A percentile compares a stretch with the other conserved stretches of the same genome.
Conservation (phyloP, 2,329 filamentous ascomycete species). For the Trichoderma arundinaceum region DNA sequence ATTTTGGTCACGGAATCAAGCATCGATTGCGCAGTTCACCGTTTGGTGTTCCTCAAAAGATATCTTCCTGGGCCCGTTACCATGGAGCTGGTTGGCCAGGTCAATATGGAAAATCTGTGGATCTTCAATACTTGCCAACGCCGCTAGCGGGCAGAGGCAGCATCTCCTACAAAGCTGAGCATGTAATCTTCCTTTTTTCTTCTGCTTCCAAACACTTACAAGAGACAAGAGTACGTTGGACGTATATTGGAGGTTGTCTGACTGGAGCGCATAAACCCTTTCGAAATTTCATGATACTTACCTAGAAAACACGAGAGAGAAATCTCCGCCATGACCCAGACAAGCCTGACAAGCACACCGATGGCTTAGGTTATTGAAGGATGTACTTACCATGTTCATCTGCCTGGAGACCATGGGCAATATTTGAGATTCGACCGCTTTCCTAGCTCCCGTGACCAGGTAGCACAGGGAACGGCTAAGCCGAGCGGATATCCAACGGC, state of each 20-base stretch:
- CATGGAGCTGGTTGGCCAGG: slow-evolving; percentile 7
- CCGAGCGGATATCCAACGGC: slow-evolving; percentile 15
- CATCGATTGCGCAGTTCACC: slow-evolving; percentile 26
- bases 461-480: slow-evolving; percentile 11
- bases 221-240: not conserved
- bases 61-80: not conserved
- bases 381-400: not conserved
- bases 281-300: not conserved
- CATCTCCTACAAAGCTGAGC: not conserved
- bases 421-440: slow-evolving; percentile 9
- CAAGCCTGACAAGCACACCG: not conserved
- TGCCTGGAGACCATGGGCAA: not conserved
- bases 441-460: slow-evolving; percentile 20
- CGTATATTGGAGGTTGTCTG: not conserved
- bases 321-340: not conserved
- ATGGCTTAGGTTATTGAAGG: not conserved
- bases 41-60: not conserved
- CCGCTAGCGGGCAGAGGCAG: not conserved
- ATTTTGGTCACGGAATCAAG: slow-evolving; percentile 12
- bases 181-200: slow-evolving; percentile 5
- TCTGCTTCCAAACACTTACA: not conserved
- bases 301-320: not conserved
- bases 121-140: slow-evolving; percentile 2
- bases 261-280: not conserved
- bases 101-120: not conserved